Percentiles rank a stretch among this genome's conserved stretches.
Evolutionary conservation across 345 rosid genomes (phyloP).

Genomic region (Eucalyptus grandis): DNA sequence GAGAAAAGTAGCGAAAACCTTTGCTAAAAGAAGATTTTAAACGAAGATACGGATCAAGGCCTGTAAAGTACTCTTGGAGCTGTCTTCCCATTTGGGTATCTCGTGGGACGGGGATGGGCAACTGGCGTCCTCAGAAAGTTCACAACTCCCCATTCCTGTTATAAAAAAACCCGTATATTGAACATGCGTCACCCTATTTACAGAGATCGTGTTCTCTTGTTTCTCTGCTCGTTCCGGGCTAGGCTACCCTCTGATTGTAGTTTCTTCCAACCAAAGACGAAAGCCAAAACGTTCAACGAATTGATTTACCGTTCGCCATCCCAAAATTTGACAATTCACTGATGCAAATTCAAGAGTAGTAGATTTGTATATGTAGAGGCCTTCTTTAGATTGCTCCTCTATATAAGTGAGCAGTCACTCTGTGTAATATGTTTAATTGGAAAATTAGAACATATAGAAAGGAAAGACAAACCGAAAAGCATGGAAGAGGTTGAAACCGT

Average conservation of each 20-base stretch:
- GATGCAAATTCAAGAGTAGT: neutral
- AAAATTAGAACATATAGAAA: too few species aligned
- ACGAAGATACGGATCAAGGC: neutral
- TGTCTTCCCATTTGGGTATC: neutral
- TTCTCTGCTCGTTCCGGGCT: neutral
- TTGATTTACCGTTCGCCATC: too few species aligned
- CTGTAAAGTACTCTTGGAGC: neutral
- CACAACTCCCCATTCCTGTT: neutral
- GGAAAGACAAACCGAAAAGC: neutral
- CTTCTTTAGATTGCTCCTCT: neutral
- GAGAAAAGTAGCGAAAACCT: neutral
- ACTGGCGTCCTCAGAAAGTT: neutral
- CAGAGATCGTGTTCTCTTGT: neutral
- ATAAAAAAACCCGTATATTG: neutral
- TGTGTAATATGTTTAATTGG: neutral
- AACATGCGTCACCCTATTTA: neutral
- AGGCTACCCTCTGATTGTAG: neutral
- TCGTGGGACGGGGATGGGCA: neutral
- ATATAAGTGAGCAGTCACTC: neutral
- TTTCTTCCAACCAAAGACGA: neutral
- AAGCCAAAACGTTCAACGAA: neutral
- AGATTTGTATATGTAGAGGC: neutral
- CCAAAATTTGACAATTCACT: too few species aligned
- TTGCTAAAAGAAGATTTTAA: neutral
- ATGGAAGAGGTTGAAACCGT: neutral